Conservation (phyloP, 2,329 filamentous ascomycete species). For the Magnaporthiopsis incrustans region DNA sequence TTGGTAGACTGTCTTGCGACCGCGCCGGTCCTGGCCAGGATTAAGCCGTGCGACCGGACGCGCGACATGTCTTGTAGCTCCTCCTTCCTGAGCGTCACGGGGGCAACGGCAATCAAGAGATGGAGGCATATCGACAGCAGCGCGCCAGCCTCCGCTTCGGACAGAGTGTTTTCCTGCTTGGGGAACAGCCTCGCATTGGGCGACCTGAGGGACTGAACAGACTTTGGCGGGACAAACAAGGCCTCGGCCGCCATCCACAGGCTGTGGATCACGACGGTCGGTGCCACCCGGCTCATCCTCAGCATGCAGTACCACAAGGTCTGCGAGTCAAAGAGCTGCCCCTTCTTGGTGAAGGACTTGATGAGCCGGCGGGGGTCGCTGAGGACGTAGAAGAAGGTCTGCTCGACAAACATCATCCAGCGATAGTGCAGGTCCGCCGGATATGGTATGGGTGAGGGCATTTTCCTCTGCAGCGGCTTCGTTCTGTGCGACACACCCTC, state of each 20-base stretch:
- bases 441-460: not conserved
- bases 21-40: constrained; percentile 36
- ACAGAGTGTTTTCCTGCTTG: constrained; percentile 27
- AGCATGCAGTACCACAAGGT: constrained; percentile 57
- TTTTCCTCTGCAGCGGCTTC: constrained; percentile 1
- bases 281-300: constrained; percentile 47
- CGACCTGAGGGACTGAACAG: constrained; percentile 31
- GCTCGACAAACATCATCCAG: constrained; percentile 55
- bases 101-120: constrained; percentile 51
- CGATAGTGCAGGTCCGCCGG: constrained; percentile 4
- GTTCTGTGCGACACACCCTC: constrained; percentile 2
- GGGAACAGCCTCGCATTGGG: constrained; percentile 29
- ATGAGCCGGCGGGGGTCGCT: constrained; percentile 48
- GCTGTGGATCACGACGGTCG: constrained; percentile 53
- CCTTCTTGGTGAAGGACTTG: constrained; percentile 47
- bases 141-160: constrained; percentile 41
- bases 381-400: constrained; percentile 56
- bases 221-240: constrained; percentile 47
- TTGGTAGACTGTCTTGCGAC: constrained; percentile 37
- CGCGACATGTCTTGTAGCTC: constrained; percentile 53
- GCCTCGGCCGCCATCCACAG: constrained; percentile 54
- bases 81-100: constrained; percentile 37
- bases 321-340: constrained; percentile 49
- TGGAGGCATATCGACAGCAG: constrained; percentile 55
- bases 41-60: constrained; percentile 46